These are phyloP conservation scores for Zasmidium angulare DNA, from an alignment of 2,329 filamentous ascomycete genomes.

Conservation along the genomic window DNA sequence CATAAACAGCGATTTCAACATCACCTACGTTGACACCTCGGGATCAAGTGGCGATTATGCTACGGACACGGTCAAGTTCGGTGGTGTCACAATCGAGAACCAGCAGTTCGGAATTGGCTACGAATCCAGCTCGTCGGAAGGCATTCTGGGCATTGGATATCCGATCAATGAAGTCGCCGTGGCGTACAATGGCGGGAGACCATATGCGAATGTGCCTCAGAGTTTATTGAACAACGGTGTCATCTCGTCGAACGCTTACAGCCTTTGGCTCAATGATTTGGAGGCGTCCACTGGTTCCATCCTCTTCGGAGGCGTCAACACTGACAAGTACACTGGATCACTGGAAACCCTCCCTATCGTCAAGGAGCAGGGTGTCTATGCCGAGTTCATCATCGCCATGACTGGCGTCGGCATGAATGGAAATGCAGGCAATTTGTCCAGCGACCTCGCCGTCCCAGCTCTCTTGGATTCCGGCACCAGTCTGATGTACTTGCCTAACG, in stretches of 20 bases:
- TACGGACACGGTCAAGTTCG: constrained; percentile 67
- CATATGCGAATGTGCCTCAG: constrained; percentile 63
- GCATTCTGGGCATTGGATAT: constrained; percentile 86
- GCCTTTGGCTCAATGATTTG: constrained; percentile 62
- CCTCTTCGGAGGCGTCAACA: constrained; percentile 79
- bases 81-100: constrained; percentile 51
- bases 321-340: constrained; percentile 66
- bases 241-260: constrained; percentile 66
- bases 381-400: constrained; percentile 54
- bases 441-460: constrained; percentile 50
- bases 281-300: constrained; percentile 67
- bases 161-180: constrained; percentile 73
- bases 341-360: constrained; percentile 63
- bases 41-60: constrained; percentile 77
- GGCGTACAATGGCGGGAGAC: constrained; percentile 50
- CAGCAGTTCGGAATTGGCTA: constrained; percentile 77
- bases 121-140: constrained; percentile 57
- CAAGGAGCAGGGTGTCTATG: constrained; percentile 47
- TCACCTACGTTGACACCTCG: constrained; percentile 81
- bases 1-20: constrained; percentile 77
- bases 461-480: constrained; percentile 76
- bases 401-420: constrained; percentile 48
- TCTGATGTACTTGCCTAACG: constrained; percentile 66
- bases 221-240: constrained; percentile 61
- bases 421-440: constrained; percentile 44